A percentile compares a stretch with the other conserved stretches of the same genome.
Evolutionary conservation across 2,329 filamentous ascomycete species (phyloP).

Genomic region (Dothistroma septosporum): DNA sequence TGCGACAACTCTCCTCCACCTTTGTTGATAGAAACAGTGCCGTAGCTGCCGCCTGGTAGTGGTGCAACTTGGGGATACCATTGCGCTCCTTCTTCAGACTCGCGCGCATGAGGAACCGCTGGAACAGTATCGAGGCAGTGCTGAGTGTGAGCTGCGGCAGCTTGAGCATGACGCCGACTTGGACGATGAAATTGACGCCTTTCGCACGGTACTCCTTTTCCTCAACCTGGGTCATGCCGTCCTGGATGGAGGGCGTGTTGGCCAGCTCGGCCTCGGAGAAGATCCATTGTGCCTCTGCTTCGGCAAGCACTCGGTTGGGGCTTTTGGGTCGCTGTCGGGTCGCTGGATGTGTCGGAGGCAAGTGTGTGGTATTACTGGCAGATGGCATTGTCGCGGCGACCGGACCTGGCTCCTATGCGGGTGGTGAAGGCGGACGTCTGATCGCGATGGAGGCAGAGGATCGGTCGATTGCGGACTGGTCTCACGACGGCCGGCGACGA

Average conservation of each 20-base stretch:
- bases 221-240: constrained; percentile 71
- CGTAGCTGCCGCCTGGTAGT: constrained; percentile 83
- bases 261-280: constrained; percentile 79
- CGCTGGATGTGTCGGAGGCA: constrained; percentile 41
- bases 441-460: constrained; percentile 1
- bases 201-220: constrained; percentile 81
- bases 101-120: constrained; percentile 89
- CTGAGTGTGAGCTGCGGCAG: constrained; percentile 87
- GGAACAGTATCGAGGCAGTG: constrained; percentile 90
- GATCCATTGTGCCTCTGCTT: constrained; percentile 72
- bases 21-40: constrained; percentile 93
- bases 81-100: constrained; percentile 71
- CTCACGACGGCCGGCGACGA: background rate
- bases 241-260: constrained; percentile 76
- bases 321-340: constrained; percentile 34
- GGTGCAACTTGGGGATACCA: constrained; percentile 67
- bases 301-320: constrained; percentile 47
- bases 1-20: constrained; percentile 92
- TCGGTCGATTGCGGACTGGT: constrained; percentile 1
- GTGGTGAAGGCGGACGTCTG: background rate
- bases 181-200: constrained; percentile 93
- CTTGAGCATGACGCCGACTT: constrained; percentile 88
- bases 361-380: constrained; percentile 19
- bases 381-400: constrained; percentile 15
- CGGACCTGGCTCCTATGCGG: constrained; percentile 3